Evolutionary conservation across 192 early-diverging fungal genomes (phyloP).

Genomic region (Entomortierella chlamydospora): DNA sequence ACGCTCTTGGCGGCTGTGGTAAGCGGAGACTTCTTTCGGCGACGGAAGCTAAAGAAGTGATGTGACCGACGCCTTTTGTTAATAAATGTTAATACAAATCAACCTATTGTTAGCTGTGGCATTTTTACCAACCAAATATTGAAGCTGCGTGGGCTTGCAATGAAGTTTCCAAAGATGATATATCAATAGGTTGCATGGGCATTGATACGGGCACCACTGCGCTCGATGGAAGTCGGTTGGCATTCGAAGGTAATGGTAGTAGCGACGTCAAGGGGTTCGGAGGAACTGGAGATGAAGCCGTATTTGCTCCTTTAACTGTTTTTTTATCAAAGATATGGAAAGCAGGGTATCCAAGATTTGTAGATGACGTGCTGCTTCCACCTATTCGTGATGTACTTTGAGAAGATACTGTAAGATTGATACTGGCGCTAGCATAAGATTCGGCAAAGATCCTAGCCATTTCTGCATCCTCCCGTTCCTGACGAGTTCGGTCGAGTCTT

Average conservation of each 20-base stretch:
- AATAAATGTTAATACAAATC: too few species aligned
- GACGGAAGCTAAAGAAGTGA: too few species aligned
- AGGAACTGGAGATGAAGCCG: not conserved
- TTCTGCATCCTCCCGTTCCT: slow-evolving; percentile 44
- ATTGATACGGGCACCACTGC: too few species aligned
- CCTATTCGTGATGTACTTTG: too few species aligned
- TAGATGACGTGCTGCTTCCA: not conserved
- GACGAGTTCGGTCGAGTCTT: slow-evolving; percentile 25
- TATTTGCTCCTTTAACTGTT: not conserved
- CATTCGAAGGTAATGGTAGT: too few species aligned
- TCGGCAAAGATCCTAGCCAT: slow-evolving; percentile 44
- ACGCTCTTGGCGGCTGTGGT: slow-evolving; percentile 5
- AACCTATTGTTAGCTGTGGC: not conserved
- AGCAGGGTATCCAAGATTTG: not conserved
- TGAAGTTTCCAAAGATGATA: too few species aligned
- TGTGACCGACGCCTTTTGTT: too few species aligned
- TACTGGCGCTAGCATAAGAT: slow-evolving; percentile 23
- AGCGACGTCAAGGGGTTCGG: too few species aligned
- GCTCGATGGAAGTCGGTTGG: too few species aligned
- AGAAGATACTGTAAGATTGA: slow-evolving; percentile 23
- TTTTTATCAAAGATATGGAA: slow-evolving; percentile 35
- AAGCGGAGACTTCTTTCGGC: too few species aligned
- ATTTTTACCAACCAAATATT: not conserved
- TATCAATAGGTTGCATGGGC: too few species aligned
- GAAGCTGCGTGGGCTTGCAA: not conserved